Conservation (phyloP, 2,329 filamentous ascomycete genomes). For the Pyrenophora tritici-repentis region DNA sequence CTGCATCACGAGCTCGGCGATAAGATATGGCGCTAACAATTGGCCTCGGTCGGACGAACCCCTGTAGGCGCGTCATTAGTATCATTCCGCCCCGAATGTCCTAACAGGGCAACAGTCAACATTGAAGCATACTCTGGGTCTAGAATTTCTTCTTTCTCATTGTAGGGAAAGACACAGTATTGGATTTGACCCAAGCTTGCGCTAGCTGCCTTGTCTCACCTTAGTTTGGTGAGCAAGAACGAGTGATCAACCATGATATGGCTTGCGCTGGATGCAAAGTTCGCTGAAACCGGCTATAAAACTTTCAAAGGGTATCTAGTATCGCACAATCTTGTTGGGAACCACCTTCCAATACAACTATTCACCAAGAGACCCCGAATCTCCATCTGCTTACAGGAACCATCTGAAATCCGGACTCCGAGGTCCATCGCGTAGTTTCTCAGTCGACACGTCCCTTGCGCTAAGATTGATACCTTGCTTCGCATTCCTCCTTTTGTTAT, state of each 20-base stretch:
- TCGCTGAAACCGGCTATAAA: too few relatives aligned
- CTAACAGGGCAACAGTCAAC: background rate
- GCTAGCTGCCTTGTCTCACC: too few relatives aligned
- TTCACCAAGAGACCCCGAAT: background rate
- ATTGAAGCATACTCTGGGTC: too few relatives aligned
- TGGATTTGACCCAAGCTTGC: too few relatives aligned
- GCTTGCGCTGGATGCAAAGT: background rate
- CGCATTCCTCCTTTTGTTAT: slow-evolving; percentile 66
- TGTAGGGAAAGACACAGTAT: too few relatives aligned
- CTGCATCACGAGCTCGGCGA: slow-evolving; percentile 33
- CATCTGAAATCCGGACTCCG: slow-evolving; percentile 52
- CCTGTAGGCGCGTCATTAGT: background rate
- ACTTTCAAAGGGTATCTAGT: background rate
- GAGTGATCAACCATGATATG: background rate
- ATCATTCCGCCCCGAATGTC: background rate
- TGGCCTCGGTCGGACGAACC: slow-evolving; percentile 1
- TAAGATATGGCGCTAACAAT: slow-evolving; percentile 24
- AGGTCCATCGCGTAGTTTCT: slow-evolving; percentile 53
- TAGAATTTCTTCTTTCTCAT: too few relatives aligned
- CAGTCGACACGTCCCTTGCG: slow-evolving; percentile 57
- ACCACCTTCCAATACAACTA: too few relatives aligned
- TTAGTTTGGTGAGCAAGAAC: too few relatives aligned
- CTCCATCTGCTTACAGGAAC: slow-evolving; percentile 38
- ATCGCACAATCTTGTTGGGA: too few relatives aligned
- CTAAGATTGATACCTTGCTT: slow-evolving; percentile 60